Evolutionary conservation across 73 alveolate genomes (phyloP), one percentile per base, ranked within the genome.

Genomic region (Effrenium voratum): DNA sequence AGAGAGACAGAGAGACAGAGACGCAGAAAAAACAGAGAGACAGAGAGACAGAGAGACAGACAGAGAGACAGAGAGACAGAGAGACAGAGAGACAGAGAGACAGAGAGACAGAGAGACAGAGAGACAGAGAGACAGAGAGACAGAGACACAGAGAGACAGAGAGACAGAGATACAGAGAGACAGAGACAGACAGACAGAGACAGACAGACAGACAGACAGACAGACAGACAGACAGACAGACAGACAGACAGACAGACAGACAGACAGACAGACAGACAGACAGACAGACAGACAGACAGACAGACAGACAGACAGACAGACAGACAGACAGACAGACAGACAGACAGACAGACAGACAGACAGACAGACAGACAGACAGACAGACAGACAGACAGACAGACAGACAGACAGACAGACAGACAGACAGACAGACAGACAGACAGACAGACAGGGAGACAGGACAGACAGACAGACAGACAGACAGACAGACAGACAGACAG

Each of bases 91-190:
- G 44, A 66, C 79, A 66, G 41, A 66, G 79, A 66, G 79, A 66
- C 79, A 66, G 79, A 66, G 79, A 66, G 79, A 66, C 79, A 66
- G 79, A 66, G 79, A 66, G 79, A 66, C 79, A 66, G 79, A 66
- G 79, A 66, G 79, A 66, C 79, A 66, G 79, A 66, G 79, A 66
- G 79, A 66, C 79, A 66, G 79, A 66, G 79, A 66, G 79, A 66
- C 79, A 66, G 79, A 66, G 79, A 66, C 40, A 66, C 79, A 66
- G 79, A 66, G 79, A 66, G 79, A 66, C 79, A 66, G 79, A 66
- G 79, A 66, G 79, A 66, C 79, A 66, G 79, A 66, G 79, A 66
- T 15, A 66, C 79, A 66, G 79, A 66, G 79, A 66, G 79, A 66
- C 79, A 66, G 79, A 66, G 79, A 66, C 41, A 66, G 40, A 66